Conservation (phyloP, 495 filamentous ascomycete species). For the Penicillium paradoxum region DNA sequence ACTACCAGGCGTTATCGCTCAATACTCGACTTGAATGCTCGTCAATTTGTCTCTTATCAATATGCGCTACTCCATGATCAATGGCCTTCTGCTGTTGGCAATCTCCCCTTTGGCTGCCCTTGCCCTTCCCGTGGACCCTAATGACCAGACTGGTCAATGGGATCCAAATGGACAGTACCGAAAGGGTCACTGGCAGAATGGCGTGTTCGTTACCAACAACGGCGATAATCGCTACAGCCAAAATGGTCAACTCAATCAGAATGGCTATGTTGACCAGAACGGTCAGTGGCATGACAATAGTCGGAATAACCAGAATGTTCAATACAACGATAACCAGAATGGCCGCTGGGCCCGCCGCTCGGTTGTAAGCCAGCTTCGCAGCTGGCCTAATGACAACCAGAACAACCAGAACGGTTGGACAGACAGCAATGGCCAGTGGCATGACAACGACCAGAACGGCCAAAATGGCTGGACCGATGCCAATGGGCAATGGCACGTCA, state of each 20-base stretch:
- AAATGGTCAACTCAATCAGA: constrained; percentile 3
- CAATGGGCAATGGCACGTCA: constrained; percentile 11
- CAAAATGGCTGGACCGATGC: constrained; percentile 14
- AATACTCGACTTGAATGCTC: background rate
- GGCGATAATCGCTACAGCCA: constrained; percentile 4
- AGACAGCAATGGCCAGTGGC: too few relatives aligned
- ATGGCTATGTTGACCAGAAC: constrained; percentile 13
- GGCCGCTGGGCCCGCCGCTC: background rate
- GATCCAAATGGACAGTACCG: constrained; percentile 24
- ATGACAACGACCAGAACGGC: background rate
- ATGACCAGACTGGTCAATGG: constrained; percentile 18
- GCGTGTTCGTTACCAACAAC: constrained; percentile 17
- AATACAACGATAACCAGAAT: constrained; percentile 9
- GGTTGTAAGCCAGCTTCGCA: background rate
- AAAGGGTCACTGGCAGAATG: constrained; percentile 19
- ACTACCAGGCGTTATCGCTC: background rate
- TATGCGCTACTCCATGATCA: constrained; percentile 24
- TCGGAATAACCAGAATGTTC: constrained; percentile 17
- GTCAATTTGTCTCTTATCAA: background rate
- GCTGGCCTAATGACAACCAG: background rate
- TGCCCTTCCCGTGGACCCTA: constrained; percentile 24
- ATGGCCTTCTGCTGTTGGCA: constrained; percentile 22
- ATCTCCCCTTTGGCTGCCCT: constrained; percentile 21
- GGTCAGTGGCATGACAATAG: constrained; percentile 9
- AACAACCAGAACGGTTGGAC: constrained; percentile 1